Percentiles rank a stretch among this genome's conserved stretches.
Conservation (phyloP, 495 filamentous ascomycete species). For the Aspergillus diversus region DNA sequence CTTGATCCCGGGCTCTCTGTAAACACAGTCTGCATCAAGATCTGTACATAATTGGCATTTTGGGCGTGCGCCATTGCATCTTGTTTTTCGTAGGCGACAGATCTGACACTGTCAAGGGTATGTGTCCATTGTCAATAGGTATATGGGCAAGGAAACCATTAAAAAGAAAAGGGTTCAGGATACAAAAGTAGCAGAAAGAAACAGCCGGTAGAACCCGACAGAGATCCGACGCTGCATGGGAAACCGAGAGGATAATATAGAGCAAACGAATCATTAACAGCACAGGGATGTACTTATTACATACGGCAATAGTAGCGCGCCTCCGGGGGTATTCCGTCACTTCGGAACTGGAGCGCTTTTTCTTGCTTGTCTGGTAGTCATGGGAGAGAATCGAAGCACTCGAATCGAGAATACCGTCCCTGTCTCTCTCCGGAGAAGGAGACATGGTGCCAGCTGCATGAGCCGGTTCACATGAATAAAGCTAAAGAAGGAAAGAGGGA, state of each 20-base stretch:
- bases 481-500: background rate
- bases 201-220: background rate
- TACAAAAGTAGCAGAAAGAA: slow-evolving; percentile 1
- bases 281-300: slow-evolving; percentile 27
- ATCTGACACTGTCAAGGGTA: slow-evolving; percentile 68
- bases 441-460: slow-evolving; percentile 20
- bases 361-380: slow-evolving; percentile 30
- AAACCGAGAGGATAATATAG: slow-evolving; percentile 4
- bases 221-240: background rate
- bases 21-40: slow-evolving; percentile 79
- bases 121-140: slow-evolving; percentile 5
- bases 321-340: slow-evolving; percentile 69
- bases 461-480: slow-evolving; percentile 8
- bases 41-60: slow-evolving; percentile 84
- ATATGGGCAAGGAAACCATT: background rate
- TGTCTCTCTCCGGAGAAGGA: slow-evolving; percentile 25
- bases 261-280: slow-evolving; percentile 4
- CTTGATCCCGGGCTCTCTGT: slow-evolving; percentile 85
- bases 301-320: slow-evolving; percentile 73
- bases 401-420: slow-evolving; percentile 19
- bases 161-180: background rate
- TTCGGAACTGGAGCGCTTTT: slow-evolving; percentile 68
- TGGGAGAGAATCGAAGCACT: slow-evolving; percentile 7
- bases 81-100: slow-evolving; percentile 79
- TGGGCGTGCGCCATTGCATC: slow-evolving; percentile 81